These are phyloP conservation scores for Penicillium parvum DNA, from an alignment of 495 filamentous ascomycete genomes.

Conservation along the genomic window DNA sequence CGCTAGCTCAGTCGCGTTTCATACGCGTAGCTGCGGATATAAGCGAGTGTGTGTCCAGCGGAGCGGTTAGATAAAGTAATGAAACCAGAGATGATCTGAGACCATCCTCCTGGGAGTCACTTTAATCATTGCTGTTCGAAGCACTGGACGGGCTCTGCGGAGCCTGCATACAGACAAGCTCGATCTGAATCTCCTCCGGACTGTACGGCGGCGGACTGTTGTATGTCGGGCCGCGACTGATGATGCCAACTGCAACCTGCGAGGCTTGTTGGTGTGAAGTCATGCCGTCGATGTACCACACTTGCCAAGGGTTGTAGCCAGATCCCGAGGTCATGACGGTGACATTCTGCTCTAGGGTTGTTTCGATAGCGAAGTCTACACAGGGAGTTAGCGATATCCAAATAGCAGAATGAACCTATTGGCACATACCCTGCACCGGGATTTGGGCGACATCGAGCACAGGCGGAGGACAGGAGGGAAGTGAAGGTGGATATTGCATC, in stretches of 20 bases:
- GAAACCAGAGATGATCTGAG: background rate
- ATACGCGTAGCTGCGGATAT: background rate
- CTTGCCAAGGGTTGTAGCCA: conserved; percentile 33
- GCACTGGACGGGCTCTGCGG: conserved; percentile 29
- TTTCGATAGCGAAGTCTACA: conserved; percentile 36
- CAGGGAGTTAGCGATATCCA: conserved; percentile 2
- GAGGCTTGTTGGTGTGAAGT: conserved; percentile 32
- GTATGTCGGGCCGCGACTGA: conserved; percentile 35
- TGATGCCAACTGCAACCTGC: conserved; percentile 40
- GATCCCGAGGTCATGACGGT: conserved; percentile 30
- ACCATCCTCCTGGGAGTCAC: background rate
- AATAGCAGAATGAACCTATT: background rate
- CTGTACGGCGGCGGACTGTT: conserved; percentile 20
- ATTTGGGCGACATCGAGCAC: conserved; percentile 37
- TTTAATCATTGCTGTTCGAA: conserved; percentile 15
- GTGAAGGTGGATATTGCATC: conserved; percentile 16
- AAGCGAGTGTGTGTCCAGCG: background rate
- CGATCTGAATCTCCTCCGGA: conserved; percentile 34
- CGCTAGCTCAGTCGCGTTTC: background rate
- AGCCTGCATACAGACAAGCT: conserved; percentile 39
- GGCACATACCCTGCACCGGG: conserved; percentile 33
- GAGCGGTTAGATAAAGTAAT: background rate
- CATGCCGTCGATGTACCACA: conserved; percentile 39
- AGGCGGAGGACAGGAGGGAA: conserved; percentile 28
- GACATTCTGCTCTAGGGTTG: conserved; percentile 22